These are phyloP conservation scores for Gastrolobium bilobum DNA, from an alignment of 306 rosid species.

Conservation along the genomic window DNA sequence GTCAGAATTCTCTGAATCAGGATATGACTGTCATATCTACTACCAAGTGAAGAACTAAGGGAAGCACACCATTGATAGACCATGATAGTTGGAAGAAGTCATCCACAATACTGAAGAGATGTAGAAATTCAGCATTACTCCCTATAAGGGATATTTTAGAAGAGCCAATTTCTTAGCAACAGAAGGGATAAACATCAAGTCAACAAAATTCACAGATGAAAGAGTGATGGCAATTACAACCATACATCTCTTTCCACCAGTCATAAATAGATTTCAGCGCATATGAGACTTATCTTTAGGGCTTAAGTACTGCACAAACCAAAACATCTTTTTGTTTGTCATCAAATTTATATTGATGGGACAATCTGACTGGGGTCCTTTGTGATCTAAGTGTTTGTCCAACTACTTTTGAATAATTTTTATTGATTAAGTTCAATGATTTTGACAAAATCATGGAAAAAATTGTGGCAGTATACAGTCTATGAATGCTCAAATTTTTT, in stretches of 20 bases:
- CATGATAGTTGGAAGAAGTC: not conserved
- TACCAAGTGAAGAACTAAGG: not conserved
- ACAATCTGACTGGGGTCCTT: not conserved
- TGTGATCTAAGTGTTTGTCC: not conserved
- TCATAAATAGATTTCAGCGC: not conserved
- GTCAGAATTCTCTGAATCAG: not conserved
- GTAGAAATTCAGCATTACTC: not conserved
- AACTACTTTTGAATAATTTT: not conserved
- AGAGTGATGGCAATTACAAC: not conserved
- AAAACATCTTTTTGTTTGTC: not conserved
- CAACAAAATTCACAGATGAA: not conserved
- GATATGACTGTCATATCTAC: not conserved
- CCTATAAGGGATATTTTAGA: constrained; percentile 6
- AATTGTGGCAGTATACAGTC: not conserved
- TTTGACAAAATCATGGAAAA: not conserved
- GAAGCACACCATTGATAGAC: not conserved
- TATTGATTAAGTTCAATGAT: not conserved
- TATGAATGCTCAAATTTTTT: not conserved
- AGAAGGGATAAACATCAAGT: not conserved
- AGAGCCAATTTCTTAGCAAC: not conserved
- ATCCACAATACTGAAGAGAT: not conserved
- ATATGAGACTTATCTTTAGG: not conserved
- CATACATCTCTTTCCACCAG: not conserved
- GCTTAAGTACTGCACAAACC: not conserved
- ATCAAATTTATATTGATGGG: not conserved